Evolutionary conservation across 768 basidiomycete genomes (phyloP), one percentile per base, ranked within the genome.

Genomic region (Russula abietina): DNA sequence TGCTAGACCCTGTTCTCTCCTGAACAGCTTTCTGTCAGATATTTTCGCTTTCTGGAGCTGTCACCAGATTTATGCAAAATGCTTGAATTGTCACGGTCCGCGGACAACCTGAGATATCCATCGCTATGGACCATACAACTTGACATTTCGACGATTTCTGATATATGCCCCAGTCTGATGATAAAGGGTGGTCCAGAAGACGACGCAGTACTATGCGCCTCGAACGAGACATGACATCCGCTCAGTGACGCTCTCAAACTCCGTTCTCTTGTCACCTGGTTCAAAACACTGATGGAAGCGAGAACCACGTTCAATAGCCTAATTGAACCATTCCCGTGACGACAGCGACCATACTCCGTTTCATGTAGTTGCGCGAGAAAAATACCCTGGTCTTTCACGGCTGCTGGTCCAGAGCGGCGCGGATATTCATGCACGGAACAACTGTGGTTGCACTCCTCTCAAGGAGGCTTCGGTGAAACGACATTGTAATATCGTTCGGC

Each of bases 221-320:
- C 78, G 0, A 80, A 86, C 61, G 85, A 82, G 71, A 98, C 96
- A 88, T 71, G 70, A 82, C 2, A 75, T 99, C 30, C 86, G 95
- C 59, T 89, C 93, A 0, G 87, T 98, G n/a, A 80, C 81, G 10
- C 77, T 97, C 52, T 97, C 94, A n/a, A 99, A 98, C 73, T 87
- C 93, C 0, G 75, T 95, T 38, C 77, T 94, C 14, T 81, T 89
- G 85, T 85, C 65, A 59, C 5, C 28, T 30, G 28, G 28, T 30
- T 5, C 28, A n/a, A 17, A 62, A 62, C 17, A 69, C 71, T 8
- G 70, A 69, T n/a, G 67, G 72, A 19, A 68, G 72, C 2, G 71
- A 75, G 22, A 77, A 81, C 50, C 74, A 75, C 58, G 87, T 97
- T 56, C 83, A 87, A 93, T 67, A 86, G 88, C 67, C 75, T 93